Conservation (phyloP, 148 eudicot species). For the Silene uniflora region DNA sequence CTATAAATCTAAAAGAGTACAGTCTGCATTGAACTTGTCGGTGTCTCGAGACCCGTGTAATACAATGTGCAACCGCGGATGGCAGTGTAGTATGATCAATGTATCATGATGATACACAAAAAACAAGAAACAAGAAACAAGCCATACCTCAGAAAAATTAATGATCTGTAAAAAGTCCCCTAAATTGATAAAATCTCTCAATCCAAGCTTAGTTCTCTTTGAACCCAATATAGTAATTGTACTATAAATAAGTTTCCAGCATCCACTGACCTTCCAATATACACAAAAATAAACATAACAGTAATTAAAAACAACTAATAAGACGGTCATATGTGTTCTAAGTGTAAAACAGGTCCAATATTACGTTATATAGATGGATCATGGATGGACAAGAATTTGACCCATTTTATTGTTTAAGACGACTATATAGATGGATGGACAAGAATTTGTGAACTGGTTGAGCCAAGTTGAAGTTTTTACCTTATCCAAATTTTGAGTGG, state of each 20-base stretch:
- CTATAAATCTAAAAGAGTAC: no score
- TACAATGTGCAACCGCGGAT: no score
- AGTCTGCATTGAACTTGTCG: no score
- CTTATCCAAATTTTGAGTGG: conserved; percentile 61
- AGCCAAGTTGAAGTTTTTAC: conserved; percentile 23
- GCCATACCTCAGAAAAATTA: conserved; percentile 63
- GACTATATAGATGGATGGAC: no score
- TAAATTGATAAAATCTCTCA: conserved; percentile 77
- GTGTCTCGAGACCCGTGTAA: no score
- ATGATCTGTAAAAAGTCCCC: conserved; percentile 71
- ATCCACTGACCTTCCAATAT: conserved; percentile 62
- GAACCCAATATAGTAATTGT: conserved; percentile 83
- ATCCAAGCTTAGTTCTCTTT: conserved; percentile 85
- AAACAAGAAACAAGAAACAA: conserved; percentile 5
- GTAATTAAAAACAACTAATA: not conserved
- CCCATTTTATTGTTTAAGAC: no score
- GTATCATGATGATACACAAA: no score
- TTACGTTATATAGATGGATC: no score
- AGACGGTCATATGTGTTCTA: no score
- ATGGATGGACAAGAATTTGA: no score
- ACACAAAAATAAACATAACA: not conserved
- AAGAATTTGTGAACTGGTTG: not conserved
- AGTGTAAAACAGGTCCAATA: no score
- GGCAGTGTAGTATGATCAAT: no score
- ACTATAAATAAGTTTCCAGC: conserved; percentile 83